Percentiles rank a stretch among this genome's conserved stretches.
Evolutionary conservation across 2,329 filamentous ascomycete species (phyloP).

Genomic region (Pyrenophora graminea): DNA sequence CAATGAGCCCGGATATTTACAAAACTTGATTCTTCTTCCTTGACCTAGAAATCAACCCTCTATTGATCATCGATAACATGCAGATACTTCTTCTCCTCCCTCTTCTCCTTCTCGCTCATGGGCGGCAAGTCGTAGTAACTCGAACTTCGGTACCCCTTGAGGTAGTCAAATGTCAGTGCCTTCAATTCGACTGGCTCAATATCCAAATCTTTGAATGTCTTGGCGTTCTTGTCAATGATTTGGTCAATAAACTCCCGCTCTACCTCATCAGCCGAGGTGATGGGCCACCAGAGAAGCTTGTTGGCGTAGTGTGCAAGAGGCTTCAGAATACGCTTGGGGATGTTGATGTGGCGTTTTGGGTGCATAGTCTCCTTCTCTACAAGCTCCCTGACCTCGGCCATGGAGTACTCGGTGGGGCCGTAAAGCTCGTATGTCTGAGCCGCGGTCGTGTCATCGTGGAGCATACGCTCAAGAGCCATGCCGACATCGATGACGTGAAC

Average conservation of each 20-base stretch:
- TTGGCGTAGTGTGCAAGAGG: constrained; percentile 76
- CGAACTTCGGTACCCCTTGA: constrained; percentile 89
- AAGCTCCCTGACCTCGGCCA: constrained; percentile 80
- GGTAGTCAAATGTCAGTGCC: constrained; percentile 88
- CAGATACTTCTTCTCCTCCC: constrained; percentile 94
- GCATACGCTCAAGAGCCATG: constrained; percentile 83
- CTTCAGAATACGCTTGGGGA: constrained; percentile 81
- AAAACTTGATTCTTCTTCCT: constrained; percentile 17
- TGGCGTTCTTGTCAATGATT: constrained; percentile 83
- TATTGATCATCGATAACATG: constrained; percentile 66
- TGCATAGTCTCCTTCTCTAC: constrained; percentile 94
- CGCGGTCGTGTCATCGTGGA: constrained; percentile 86
- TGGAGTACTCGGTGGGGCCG: constrained; percentile 90
- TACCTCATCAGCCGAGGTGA: constrained; percentile 79
- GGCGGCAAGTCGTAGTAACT: constrained; percentile 92
- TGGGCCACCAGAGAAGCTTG: constrained; percentile 85
- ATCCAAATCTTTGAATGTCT: constrained; percentile 92
- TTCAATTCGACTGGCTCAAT: constrained; percentile 87
- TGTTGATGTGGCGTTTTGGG: constrained; percentile 84
- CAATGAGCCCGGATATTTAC: constrained; percentile 35
- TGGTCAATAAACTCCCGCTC: constrained; percentile 95
- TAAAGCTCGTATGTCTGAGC: constrained; percentile 93
- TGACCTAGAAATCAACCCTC: constrained; percentile 7
- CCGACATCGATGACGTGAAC: constrained; percentile 94
- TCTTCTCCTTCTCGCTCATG: constrained; percentile 90